A percentile compares a stretch with the other conserved stretches of the same genome.
Conservation (phyloP, 2,329 filamentous ascomycete species). For the Neocucurbitaria cava region DNA sequence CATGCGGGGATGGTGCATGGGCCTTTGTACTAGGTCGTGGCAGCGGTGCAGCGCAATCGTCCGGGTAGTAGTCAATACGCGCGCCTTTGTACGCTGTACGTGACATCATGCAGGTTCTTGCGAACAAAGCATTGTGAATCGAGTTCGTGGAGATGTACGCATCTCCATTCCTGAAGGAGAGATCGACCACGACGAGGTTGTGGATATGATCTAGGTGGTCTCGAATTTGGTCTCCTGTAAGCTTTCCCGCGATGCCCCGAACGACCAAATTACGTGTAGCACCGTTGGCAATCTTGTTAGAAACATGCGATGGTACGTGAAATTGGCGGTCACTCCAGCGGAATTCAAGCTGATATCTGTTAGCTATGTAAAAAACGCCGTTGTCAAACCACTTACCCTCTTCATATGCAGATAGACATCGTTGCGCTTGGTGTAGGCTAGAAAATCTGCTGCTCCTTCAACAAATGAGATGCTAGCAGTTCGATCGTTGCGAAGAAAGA, state of each 20-base stretch:
- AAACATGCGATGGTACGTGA: slow-evolving; percentile 67
- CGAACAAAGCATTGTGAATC: slow-evolving; percentile 76
- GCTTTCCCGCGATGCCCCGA: slow-evolving; percentile 59
- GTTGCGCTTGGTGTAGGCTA: slow-evolving; percentile 67
- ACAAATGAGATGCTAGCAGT: slow-evolving; percentile 74
- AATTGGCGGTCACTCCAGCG: slow-evolving; percentile 77
- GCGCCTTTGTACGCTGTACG: slow-evolving; percentile 71
- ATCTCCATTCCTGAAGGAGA: slow-evolving; percentile 65
- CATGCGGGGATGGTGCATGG: slow-evolving; percentile 8
- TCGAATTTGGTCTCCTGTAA: slow-evolving; percentile 71
- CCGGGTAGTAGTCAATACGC: slow-evolving; percentile 73
- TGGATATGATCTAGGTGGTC: slow-evolving; percentile 84
- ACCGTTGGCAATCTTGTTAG: slow-evolving; percentile 68
- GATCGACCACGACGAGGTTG: slow-evolving; percentile 73
- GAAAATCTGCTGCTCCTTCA: slow-evolving; percentile 65
- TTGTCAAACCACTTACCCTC: slow-evolving; percentile 59
- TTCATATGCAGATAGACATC: slow-evolving; percentile 74
- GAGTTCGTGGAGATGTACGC: slow-evolving; percentile 79
- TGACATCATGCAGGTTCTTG: slow-evolving; percentile 78
- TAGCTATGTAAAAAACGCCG: neutral
- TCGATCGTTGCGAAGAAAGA: slow-evolving; percentile 69
- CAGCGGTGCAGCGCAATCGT: slow-evolving; percentile 73
- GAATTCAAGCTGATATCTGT: slow-evolving; percentile 64
- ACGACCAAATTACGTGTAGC: slow-evolving; percentile 79
- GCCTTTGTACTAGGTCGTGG: slow-evolving; percentile 32